phyloP scores from a whole-genome alignment of 2,329 filamentous ascomycete genomes.

The Ophiostoma perfectum region DNA sequence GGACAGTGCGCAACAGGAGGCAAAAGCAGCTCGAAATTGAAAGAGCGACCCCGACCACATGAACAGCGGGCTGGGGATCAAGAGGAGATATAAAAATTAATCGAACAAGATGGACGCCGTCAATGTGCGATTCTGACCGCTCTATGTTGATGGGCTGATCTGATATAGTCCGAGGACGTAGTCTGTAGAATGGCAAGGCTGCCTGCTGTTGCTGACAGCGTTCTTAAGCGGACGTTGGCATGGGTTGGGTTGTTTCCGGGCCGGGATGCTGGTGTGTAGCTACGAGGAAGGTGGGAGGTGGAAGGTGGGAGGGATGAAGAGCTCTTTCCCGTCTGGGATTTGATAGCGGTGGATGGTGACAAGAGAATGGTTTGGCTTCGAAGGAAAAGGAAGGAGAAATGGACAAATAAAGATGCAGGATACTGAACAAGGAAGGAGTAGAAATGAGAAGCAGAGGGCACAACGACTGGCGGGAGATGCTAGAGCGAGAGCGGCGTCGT shows the following conservation, averaged over 20 bases:
- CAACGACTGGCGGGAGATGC: slow-evolving; percentile 14
- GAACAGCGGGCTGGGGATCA: background rate
- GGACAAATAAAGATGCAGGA: background rate
- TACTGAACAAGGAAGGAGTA: background rate
- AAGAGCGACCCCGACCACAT: too few relatives aligned
- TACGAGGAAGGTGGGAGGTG: background rate
- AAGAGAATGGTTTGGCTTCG: background rate
- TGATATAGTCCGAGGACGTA: background rate
- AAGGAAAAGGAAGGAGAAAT: background rate
- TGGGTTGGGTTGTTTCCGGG: background rate
- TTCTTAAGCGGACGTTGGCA: background rate
- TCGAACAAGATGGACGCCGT: too few relatives aligned
- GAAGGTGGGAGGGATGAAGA: background rate
- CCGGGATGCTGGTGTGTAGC: background rate
- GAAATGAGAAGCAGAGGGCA: background rate
- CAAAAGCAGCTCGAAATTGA: background rate
- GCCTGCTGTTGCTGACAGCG: background rate
- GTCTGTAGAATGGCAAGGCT: background rate
- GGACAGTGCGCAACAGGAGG: background rate
- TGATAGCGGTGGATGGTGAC: background rate
- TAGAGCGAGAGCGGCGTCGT: slow-evolving; percentile 19
- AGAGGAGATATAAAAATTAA: background rate
- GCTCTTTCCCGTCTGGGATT: slow-evolving; percentile 1
- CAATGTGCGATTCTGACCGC: background rate
- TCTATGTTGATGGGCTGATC: background rate